Conservation (phyloP, 805 yeast species). For the Kluyveromyces siamensis region DNA sequence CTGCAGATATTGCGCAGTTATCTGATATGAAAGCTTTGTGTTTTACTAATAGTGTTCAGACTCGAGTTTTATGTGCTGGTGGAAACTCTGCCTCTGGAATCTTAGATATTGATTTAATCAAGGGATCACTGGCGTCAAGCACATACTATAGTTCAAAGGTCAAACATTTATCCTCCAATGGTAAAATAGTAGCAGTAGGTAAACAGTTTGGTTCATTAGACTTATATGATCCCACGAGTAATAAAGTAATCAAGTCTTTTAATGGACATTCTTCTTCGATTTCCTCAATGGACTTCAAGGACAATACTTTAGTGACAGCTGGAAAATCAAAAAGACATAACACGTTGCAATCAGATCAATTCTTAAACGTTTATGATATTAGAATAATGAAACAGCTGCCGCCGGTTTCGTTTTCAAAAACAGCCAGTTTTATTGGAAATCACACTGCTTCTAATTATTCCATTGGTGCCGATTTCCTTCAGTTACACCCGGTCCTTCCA, state of each 20-base stretch:
- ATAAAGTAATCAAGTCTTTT: slow-evolving; percentile 42
- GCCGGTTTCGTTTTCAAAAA: slow-evolving; percentile 72
- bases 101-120: slow-evolving; percentile 35
- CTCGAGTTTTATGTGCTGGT: slow-evolving; percentile 39
- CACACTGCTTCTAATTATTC: slow-evolving; percentile 26
- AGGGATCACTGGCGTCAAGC: slow-evolving; percentile 28
- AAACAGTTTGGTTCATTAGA: slow-evolving; percentile 53
- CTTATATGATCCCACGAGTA: slow-evolving; percentile 47
- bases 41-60: slow-evolving; percentile 32
- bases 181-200: slow-evolving; percentile 51
- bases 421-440: slow-evolving; percentile 30
- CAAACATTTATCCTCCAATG: slow-evolving; percentile 39
- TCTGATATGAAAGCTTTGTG: slow-evolving; percentile 34
- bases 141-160: slow-evolving; percentile 38
- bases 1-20: slow-evolving; percentile 26
- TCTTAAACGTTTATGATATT: slow-evolving; percentile 75
- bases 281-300: slow-evolving; percentile 57
- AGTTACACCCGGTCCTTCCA: slow-evolving; percentile 80
- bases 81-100: slow-evolving; percentile 27
- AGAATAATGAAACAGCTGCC: slow-evolving; percentile 61
- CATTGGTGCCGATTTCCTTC: slow-evolving; percentile 69
- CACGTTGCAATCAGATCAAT: slow-evolving; percentile 56
- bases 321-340: slow-evolving; percentile 67
- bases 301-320: slow-evolving; percentile 64
- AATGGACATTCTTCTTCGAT: slow-evolving; percentile 52